phyloP scores from a whole-genome alignment of 164 flowering plant species.

The Saururus chinensis region DNA sequence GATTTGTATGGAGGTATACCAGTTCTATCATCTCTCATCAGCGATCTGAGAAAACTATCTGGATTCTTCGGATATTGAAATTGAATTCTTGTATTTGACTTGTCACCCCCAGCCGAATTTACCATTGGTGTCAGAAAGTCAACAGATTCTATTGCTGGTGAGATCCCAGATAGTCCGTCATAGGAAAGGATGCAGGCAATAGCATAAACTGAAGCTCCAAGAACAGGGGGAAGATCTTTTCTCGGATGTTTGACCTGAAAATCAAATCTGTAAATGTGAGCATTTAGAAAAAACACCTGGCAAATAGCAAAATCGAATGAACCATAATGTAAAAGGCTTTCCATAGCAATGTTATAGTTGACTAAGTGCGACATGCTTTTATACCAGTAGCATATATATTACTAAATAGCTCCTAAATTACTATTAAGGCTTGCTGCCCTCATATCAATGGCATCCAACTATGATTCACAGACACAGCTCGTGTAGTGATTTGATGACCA shows the following conservation, averaged over 20 bases:
- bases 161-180: constrained; percentile 56
- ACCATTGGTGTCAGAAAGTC: constrained; percentile 34
- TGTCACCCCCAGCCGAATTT: constrained; percentile 23
- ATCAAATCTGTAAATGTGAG: neutral
- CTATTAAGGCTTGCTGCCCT: no score
- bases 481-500: no score
- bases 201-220: constrained; percentile 59
- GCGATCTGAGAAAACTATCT: constrained; percentile 17
- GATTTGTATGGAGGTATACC: constrained; percentile 8
- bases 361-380: no score
- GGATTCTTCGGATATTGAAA: constrained; percentile 3
- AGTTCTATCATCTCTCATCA: constrained; percentile 6
- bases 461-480: no score
- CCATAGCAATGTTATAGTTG: no score
- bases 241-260: constrained; percentile 57
- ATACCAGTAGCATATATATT: no score
- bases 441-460: no score
- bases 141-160: constrained; percentile 19
- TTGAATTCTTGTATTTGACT: constrained; percentile 8
- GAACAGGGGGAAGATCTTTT: constrained; percentile 51
- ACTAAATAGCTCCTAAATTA: no score
- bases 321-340: no score
- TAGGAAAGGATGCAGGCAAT: constrained; percentile 55
- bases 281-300: neutral
- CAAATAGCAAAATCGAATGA: neutral